Evolutionary conservation across 306 rosid genomes (phyloP).

Genomic region (Alnus rubra): DNA sequence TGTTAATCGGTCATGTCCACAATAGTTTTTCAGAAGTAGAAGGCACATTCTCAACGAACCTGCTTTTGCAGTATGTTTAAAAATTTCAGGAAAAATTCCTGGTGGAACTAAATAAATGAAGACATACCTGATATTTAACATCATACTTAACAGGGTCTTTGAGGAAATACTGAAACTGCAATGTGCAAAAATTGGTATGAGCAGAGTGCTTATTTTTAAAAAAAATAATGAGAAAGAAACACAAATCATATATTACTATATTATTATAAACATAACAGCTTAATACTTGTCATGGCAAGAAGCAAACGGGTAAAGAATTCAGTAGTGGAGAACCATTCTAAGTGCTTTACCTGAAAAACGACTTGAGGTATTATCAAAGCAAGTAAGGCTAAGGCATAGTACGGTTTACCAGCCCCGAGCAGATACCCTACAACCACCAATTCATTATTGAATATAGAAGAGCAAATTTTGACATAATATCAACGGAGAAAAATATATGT

Average conservation of each 20-base stretch:
- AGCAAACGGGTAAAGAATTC: background rate
- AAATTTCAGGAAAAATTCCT: background rate
- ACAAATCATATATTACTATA: background rate
- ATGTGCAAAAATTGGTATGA: constrained; percentile 1
- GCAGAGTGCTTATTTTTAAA: background rate
- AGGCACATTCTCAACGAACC: background rate
- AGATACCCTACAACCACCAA: constrained; percentile 68
- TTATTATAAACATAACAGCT: background rate
- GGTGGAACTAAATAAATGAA: background rate
- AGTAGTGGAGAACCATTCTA: background rate
- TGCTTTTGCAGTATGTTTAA: too few relatives aligned
- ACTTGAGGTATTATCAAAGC: constrained; percentile 83
- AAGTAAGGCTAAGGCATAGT: constrained; percentile 79
- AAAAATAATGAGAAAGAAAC: background rate
- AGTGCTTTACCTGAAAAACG: constrained; percentile 72
- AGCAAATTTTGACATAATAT: background rate
- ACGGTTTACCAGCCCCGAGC: constrained; percentile 87
- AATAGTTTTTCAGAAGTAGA: background rate
- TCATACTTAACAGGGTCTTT: constrained; percentile 65
- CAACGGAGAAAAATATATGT: background rate
- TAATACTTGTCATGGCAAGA: background rate
- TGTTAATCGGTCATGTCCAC: background rate
- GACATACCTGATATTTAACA: constrained; percentile 59
- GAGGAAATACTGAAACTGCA: constrained; percentile 62
- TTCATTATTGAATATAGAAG: background rate